Percentiles rank a stretch among this genome's conserved stretches.
These are phyloP conservation scores for Solanum chaucha DNA, from an alignment of 257 asterid species.

Conservation along the genomic window DNA sequence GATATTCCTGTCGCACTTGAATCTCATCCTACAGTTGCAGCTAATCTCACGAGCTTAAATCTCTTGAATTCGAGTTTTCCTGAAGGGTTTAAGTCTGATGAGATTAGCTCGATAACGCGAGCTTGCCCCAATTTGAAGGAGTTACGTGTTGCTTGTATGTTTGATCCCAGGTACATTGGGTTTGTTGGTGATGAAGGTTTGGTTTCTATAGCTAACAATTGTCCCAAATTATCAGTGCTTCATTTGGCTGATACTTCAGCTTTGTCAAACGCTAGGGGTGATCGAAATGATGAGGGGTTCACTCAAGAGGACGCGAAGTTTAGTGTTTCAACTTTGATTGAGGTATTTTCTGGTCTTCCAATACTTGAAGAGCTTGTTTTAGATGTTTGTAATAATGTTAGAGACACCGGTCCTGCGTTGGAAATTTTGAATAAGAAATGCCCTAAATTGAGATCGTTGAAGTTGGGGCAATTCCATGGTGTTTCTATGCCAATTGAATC, in stretches of 20 bases:
- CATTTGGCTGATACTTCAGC: conserved; percentile 72
- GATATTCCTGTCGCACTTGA: conserved; percentile 57
- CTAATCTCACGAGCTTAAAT: conserved; percentile 40
- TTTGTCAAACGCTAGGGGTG: conserved; percentile 35
- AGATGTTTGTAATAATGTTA: conserved; percentile 61
- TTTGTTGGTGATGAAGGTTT: conserved; percentile 66
- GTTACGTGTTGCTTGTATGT: conserved; percentile 56
- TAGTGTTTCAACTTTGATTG: conserved; percentile 52
- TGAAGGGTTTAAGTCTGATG: conserved; percentile 70
- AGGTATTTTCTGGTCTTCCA: conserved; percentile 71
- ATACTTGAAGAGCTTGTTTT: conserved; percentile 58
- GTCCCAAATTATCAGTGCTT: conserved; percentile 51
- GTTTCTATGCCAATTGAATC: conserved; percentile 62
- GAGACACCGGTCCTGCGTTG: conserved; percentile 69
- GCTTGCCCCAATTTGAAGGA: conserved; percentile 55
- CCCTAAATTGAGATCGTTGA: conserved; percentile 56
- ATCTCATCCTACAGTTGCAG: conserved; percentile 25
- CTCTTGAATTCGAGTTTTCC: conserved; percentile 65
- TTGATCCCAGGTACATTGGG: conserved; percentile 75
- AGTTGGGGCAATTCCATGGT: conserved; percentile 75
- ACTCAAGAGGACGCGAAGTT: conserved; percentile 51
- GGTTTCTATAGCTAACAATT: conserved; percentile 45
- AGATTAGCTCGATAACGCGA: conserved; percentile 44
- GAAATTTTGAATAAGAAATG: conserved; percentile 66
- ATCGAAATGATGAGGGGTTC: conserved; percentile 42